Conservation (phyloP, 1,284 basidiomycete species). For the Sanghuangporus baumii region DNA sequence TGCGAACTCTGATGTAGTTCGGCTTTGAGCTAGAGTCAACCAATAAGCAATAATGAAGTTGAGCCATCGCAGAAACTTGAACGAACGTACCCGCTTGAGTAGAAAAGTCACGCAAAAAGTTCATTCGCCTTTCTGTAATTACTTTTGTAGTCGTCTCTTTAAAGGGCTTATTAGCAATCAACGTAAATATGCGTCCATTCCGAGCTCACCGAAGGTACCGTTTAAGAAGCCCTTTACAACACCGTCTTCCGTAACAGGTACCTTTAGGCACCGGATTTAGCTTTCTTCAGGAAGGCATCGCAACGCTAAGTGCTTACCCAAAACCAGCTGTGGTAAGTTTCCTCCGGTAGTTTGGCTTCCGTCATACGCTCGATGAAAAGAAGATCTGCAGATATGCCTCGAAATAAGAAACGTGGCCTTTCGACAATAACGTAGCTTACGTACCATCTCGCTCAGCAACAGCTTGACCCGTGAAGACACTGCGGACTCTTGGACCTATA, state of each 20-base stretch:
- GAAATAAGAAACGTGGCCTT: background rate
- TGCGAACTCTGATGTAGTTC: conserved; percentile 11
- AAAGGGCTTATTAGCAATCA: background rate
- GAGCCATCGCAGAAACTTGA: background rate
- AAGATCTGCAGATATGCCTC: conserved; percentile 15
- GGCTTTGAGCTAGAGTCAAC: background rate
- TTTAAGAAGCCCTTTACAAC: conserved; percentile 13
- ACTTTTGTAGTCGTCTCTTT: conserved; percentile 15
- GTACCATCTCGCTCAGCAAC: conserved; percentile 18
- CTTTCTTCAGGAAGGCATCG: background rate
- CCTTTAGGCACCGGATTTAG: background rate
- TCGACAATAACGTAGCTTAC: background rate
- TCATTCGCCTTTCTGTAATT: conserved; percentile 14
- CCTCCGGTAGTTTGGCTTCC: conserved; percentile 18
- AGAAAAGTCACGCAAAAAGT: conserved; percentile 8
- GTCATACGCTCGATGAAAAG: conserved; percentile 21
- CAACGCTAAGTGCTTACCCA: conserved; percentile 16
- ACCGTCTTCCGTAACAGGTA: conserved; percentile 11
- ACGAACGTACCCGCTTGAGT: conserved; percentile 10
- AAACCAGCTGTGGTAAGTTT: conserved; percentile 20
- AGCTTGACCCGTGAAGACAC: conserved; percentile 16
- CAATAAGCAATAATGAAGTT: background rate
- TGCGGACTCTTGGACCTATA: conserved; percentile 12
- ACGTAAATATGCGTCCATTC: background rate
- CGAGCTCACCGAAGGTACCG: conserved; percentile 11